Conservation (phyloP, 192 early-diverging fungal species). For the Martensiomyces pterosporus region DNA sequence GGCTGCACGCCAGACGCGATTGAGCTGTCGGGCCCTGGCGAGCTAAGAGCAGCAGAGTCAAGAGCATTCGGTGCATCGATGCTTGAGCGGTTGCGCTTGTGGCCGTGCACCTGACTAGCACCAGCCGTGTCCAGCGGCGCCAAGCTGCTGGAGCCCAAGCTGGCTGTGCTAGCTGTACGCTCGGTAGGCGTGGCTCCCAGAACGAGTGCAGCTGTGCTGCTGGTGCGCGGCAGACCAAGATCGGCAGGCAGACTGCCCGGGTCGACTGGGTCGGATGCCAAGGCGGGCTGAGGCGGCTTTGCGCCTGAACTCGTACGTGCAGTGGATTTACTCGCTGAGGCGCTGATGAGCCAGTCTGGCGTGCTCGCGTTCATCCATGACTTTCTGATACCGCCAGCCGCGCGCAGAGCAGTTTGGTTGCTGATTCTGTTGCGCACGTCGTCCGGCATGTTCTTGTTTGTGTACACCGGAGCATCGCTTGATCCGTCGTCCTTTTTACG, state of each 20-base stretch:
- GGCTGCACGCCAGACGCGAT: neutral
- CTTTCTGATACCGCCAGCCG: slow-evolving; percentile 54
- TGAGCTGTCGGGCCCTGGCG: slow-evolving; percentile 20
- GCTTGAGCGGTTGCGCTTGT: slow-evolving; percentile 30
- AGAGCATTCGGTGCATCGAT: slow-evolving; percentile 23
- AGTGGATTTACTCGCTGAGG: slow-evolving; percentile 1
- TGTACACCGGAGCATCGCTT: slow-evolving; percentile 30
- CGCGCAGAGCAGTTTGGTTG: slow-evolving; percentile 56
- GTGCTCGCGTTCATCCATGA: slow-evolving; percentile 53
- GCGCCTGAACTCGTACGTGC: too few species aligned
- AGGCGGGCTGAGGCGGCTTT: slow-evolving; percentile 11
- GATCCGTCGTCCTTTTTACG: slow-evolving; percentile 48
- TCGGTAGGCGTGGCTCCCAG: neutral
- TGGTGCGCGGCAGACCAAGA: slow-evolving; percentile 7
- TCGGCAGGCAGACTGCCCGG: too few species aligned
- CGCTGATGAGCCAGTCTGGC: slow-evolving; percentile 19
- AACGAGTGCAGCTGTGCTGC: slow-evolving; percentile 3
- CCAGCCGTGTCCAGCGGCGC: neutral
- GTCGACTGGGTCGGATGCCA: slow-evolving; percentile 18
- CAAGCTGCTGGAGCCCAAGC: neutral
- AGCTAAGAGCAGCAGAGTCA: slow-evolving; percentile 14
- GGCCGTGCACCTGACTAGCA: slow-evolving; percentile 4
- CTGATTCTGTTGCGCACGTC: slow-evolving; percentile 54
- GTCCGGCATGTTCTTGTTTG: slow-evolving; percentile 49
- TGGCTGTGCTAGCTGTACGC: slow-evolving; percentile 14